Conservation (phyloP, 1,284 basidiomycete species). For the Moesziomyces aphidis region DNA sequence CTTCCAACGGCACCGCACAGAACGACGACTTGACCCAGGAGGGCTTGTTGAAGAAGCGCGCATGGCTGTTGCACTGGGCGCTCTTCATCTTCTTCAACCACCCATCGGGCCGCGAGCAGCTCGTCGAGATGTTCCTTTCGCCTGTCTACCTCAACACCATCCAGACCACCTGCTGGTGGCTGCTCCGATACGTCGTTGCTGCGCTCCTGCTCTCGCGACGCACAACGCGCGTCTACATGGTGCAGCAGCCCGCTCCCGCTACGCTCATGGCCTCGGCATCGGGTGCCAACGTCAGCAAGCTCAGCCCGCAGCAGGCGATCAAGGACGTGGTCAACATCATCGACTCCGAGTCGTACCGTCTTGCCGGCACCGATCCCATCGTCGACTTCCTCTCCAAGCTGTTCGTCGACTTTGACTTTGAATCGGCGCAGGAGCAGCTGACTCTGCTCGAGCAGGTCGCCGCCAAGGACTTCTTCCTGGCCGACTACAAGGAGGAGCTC, state of each 20-base stretch:
- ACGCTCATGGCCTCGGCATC: slow-evolving; percentile 43
- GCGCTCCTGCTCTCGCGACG: slow-evolving; percentile 92
- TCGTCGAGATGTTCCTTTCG: slow-evolving; percentile 95
- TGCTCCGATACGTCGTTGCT: slow-evolving; percentile 92
- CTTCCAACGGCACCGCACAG: slow-evolving; percentile 34
- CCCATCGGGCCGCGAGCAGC: slow-evolving; percentile 86
- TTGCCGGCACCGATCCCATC: slow-evolving; percentile 90
- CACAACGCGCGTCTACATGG: slow-evolving; percentile 62
- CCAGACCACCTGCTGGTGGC: slow-evolving; percentile 94
- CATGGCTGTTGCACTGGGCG: slow-evolving; percentile 97
- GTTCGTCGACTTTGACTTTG: slow-evolving; percentile 91
- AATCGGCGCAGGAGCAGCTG: slow-evolving; percentile 86
- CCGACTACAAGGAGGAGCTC: slow-evolving; percentile 89
- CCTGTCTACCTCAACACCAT: slow-evolving; percentile 98
- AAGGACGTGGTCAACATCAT: slow-evolving; percentile 65
- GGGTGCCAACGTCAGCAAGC: slow-evolving; percentile 52
- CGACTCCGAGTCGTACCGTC: slow-evolving; percentile 67
- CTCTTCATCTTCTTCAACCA: slow-evolving; percentile 99
- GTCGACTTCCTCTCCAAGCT: slow-evolving; percentile 93
- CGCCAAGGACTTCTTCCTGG: slow-evolving; percentile 92
- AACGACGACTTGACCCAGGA: slow-evolving; percentile 63
- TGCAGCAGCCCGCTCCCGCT: slow-evolving; percentile 50
- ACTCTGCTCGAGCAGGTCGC: slow-evolving; percentile 84
- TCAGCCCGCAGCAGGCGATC: slow-evolving; percentile 62
- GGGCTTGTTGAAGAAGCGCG: slow-evolving; percentile 89